A percentile compares a stretch with the other conserved stretches of the same genome.
Conservation (phyloP, 306 rosid genomes). For the Prunus armeniaca region DNA sequence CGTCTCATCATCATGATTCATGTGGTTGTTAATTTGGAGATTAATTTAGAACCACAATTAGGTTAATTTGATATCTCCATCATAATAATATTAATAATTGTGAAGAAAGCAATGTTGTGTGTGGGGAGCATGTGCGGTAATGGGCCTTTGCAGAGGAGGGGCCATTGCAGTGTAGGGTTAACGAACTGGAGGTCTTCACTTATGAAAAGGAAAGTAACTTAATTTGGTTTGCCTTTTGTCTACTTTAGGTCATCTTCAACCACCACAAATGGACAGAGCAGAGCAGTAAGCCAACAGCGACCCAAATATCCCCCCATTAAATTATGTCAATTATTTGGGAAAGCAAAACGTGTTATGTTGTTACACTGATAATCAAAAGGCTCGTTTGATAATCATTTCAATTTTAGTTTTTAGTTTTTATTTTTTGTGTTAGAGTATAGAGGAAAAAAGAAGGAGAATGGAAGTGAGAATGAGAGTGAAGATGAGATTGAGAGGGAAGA, state of each 20-base stretch:
- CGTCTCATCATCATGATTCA: neutral
- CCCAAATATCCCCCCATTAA: slow-evolving; percentile 24
- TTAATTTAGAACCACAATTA: neutral
- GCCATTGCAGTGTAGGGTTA: neutral
- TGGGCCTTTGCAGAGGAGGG: neutral
- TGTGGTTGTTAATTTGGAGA: neutral
- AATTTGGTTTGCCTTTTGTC: slow-evolving; percentile 13
- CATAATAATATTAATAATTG: neutral
- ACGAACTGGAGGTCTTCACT: neutral
- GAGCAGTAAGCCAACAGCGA: slow-evolving; percentile 25
- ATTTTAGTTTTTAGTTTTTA: no score
- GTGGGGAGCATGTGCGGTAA: slow-evolving; percentile 4
- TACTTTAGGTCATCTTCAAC: slow-evolving; percentile 30
- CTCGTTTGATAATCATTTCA: accelerated
- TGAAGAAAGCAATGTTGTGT: neutral
- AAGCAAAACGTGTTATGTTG: neutral
- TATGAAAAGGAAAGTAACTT: slow-evolving; percentile 9
- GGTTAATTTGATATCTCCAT: neutral
- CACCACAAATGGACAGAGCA: slow-evolving; percentile 29
- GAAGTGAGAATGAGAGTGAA: no score
- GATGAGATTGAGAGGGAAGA: no score
- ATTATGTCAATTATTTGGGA: neutral
- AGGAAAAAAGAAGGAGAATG: no score
- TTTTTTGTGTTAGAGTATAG: no score
- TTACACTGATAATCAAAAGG: no score